Percentiles rank a stretch among this genome's conserved stretches.
phyloP scores from a whole-genome alignment of 2,329 filamentous ascomycete genomes.

The Cordyceps javanica region DNA sequence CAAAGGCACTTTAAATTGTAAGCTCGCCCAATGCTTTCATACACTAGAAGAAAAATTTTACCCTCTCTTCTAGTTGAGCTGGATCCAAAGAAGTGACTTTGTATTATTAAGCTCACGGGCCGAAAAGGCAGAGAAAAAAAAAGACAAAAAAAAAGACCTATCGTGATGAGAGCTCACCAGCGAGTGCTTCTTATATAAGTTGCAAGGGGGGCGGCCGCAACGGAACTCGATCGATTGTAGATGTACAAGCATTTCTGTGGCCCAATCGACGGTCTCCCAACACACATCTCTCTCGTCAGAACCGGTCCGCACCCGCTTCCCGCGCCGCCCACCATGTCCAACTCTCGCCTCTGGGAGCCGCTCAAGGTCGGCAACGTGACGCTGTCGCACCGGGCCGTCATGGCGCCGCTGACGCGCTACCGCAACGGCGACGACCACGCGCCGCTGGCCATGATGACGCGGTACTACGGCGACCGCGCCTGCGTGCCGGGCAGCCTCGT shows the following conservation, averaged over 20 bases:
- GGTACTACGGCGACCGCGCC: slow-evolving; percentile 26
- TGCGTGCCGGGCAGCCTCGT: slow-evolving; percentile 39
- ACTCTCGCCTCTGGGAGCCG: slow-evolving; percentile 32
- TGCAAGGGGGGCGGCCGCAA: no score
- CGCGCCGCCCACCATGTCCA: slow-evolving; percentile 16
- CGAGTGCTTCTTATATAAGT: not conserved
- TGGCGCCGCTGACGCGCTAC: slow-evolving; percentile 52
- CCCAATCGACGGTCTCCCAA: no score
- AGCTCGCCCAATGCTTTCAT: not conserved
- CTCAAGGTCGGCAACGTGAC: slow-evolving; percentile 29
- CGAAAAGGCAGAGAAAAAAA: no score
- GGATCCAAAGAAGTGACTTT: not conserved
- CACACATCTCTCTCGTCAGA: no score
- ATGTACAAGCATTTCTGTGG: no score
- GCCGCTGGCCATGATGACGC: slow-evolving; percentile 20
- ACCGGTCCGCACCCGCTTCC: no score
- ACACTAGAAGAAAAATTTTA: not conserved
- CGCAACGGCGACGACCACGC: slow-evolving; percentile 37
- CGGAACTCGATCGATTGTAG: no score
- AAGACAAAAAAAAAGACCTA: no score
- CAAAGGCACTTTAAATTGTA: not conserved
- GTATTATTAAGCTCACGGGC: not conserved
- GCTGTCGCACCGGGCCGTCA: slow-evolving; percentile 36
- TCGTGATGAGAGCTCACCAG: not conserved
- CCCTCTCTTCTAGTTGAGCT: no score